Evolutionary conservation across 371 early-diverging fungal species (phyloP), one percentile per base, ranked within the genome.

Genomic region (Mortierella sp.): DNA sequence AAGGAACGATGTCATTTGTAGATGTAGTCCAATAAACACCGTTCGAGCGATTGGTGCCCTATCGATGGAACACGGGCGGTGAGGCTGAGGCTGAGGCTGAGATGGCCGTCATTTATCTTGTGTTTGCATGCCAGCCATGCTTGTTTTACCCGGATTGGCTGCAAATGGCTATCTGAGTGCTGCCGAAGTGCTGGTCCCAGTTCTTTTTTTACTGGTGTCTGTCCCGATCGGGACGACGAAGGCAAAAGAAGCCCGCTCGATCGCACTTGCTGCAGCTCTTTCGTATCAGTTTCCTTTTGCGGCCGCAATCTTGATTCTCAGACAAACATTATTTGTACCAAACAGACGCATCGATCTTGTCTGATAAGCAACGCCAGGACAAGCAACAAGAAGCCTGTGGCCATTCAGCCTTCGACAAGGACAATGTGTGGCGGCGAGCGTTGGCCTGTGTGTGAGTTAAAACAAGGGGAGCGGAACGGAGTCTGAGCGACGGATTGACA

Each of bases 401-500:
- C 67, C 67, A 37, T 19, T 64, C 1, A 64, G 9, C 8, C 6
- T 37, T 19, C 37, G 21, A 21, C 21, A 37, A 21, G 9, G 37
- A 21, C 28, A 59, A 11, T 21, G 34, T 21, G 19, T 14, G 16
- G 43, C 43, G 43, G 43, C 6, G 43, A 14, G 50, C 16, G 50
- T 34, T 64, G 64, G 37, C 64, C 64, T 64, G 64, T 64, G 64
- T 61, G 64, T 61, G 61, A 13, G 57, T 57, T 8, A 31, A 28
- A 13, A 4, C 3, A 11, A 57, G 54, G 21, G 31, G 13, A 16
- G 16, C 19, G 61, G 61, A 31, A 31, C 31, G 19, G 61, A 34
- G 61, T 31, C 5, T 31, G 13, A 61, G 31, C 16, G 34, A 31
- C 31, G 59, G 31, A 31, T 59, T 59, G 67, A 64, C 67, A 64